A percentile compares a stretch with the other conserved stretches of the same genome.
phyloP scores from a whole-genome alignment of 2,329 filamentous ascomycete species.

The Fusarium foetens region DNA sequence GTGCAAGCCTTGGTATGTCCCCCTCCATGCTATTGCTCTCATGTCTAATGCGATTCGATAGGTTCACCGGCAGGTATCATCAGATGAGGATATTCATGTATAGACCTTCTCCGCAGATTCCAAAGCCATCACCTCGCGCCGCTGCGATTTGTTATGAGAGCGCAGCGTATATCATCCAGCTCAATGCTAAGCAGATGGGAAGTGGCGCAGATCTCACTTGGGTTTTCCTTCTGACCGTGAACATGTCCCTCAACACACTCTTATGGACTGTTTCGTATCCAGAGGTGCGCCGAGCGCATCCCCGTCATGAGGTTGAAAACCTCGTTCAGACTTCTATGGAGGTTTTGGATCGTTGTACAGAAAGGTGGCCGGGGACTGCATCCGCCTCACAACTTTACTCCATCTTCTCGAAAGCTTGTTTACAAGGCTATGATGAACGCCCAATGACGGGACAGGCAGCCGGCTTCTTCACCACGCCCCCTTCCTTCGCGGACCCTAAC shows the following conservation, averaged over 20 bases:
- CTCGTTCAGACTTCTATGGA: constrained; percentile 80
- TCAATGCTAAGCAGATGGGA: constrained; percentile 83
- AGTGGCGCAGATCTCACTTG: constrained; percentile 85
- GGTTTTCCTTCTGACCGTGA: constrained; percentile 90
- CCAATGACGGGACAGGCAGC: constrained; percentile 38
- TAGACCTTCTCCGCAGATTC: constrained; percentile 90
- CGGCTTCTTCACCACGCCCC: constrained; percentile 51
- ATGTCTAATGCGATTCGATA: constrained; percentile 45
- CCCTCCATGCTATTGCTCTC: too few species aligned
- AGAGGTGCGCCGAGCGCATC: constrained; percentile 78
- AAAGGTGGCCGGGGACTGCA: constrained; percentile 90
- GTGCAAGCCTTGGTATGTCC: constrained; percentile 80
- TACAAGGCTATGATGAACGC: constrained; percentile 83
- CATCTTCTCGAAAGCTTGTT: constrained; percentile 85
- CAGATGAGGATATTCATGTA: constrained; percentile 90
- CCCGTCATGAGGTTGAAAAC: constrained; percentile 78
- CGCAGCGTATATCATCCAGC: constrained; percentile 81
- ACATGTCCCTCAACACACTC: constrained; percentile 90
- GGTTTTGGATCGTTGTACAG: constrained; percentile 80
- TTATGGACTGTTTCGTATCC: constrained; percentile 92
- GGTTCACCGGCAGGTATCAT: constrained; percentile 78
- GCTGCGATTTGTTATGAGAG: constrained; percentile 86
- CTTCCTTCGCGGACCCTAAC: constrained; percentile 46
- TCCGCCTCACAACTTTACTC: constrained; percentile 86
- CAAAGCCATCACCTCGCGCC: constrained; percentile 81